Evolutionary conservation across 345 rosid genomes (phyloP).

Genomic region (Brassica nigra): DNA sequence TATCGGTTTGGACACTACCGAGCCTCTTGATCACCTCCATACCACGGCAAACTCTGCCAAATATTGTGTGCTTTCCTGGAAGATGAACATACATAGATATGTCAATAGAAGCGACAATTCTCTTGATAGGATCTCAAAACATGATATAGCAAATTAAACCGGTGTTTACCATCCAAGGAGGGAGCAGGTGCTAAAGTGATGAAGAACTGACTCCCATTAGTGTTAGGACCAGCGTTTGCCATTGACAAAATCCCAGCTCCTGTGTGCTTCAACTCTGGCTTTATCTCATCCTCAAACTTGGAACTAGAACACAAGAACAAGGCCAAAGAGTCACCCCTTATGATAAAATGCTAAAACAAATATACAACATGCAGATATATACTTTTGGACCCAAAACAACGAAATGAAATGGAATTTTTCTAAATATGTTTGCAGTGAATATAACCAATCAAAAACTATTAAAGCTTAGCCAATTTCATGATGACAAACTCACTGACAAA

Average conservation of each 20-base stretch:
- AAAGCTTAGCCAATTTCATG: no score
- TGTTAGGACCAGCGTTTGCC: slow-evolving; percentile 98
- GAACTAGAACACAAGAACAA: slow-evolving; percentile 39
- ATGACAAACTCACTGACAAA: no score
- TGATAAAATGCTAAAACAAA: not conserved
- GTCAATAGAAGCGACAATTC: not conserved
- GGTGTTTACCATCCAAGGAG: slow-evolving; percentile 75
- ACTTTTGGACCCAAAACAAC: no score
- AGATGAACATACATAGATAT: slow-evolving; percentile 4
- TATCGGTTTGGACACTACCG: slow-evolving; percentile 95
- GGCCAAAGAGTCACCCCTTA: not conserved
- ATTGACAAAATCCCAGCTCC: slow-evolving; percentile 93
- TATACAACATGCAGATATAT: no score
- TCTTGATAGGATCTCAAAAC: not conserved
- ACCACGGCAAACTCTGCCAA: slow-evolving; percentile 90
- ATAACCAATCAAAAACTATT: no score
- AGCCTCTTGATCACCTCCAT: slow-evolving; percentile 97
- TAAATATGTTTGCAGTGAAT: no score
- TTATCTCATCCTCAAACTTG: slow-evolving; percentile 91
- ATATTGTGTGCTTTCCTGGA: slow-evolving; percentile 90
- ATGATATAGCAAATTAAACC: not conserved
- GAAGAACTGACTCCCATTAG: slow-evolving; percentile 95
- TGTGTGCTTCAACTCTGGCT: slow-evolving; percentile 81
- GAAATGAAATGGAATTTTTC: no score
- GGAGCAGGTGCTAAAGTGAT: slow-evolving; percentile 84